Evolutionary conservation across 2,329 filamentous ascomycete genomes (phyloP), one percentile per base, ranked within the genome.

Genomic region (Aureobasidium sp.): DNA sequence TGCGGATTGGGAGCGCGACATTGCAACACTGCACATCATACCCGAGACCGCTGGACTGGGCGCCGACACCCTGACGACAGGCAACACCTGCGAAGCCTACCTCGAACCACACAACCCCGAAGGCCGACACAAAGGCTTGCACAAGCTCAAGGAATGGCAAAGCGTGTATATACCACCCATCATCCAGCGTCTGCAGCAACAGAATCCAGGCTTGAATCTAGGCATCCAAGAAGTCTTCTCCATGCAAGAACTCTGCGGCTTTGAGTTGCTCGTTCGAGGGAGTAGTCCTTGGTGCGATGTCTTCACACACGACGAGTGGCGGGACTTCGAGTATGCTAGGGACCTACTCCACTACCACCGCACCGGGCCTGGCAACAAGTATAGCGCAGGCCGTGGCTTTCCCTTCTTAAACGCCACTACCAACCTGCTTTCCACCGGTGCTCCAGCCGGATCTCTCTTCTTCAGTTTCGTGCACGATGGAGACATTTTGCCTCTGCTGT

Each of bases 201-300:
- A 77, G n/a, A 76, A 75, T 33, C 71, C 77, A 2, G 72, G 69
- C 1, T 70, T 81, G 40, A 55, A 66, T 15, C 75, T 82, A 60
- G 73, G 69, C 0, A 72, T 77, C 47, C 65, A 72, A 3, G 81
- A 84, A 58, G 69, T 84, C 38, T 84, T 79, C 65, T 74, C 77
- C 61, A 84, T 84, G 82, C 82, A 84, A 67, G 81, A 84, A 64
- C 78, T 84, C 73, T 84, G 82, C 66, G 82, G 80, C 1, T 85
- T 84, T 64, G 82, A 84, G 68, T 81, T 74, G 0, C 76, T 79
- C 2, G 77, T 78, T 0, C 75, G 78, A 60, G 82, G 81, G 7
- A 71, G 69, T 23, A 83, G 80, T 67, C 74, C 74, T 6, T 84
- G 81, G 81, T 84, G 81, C 64, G 69, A 78, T 59, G 74, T 83